These are phyloP conservation scores for Tricholoma bakamatsutake DNA, from an alignment of 768 basidiomycete genomes.

Conservation along the genomic window DNA sequence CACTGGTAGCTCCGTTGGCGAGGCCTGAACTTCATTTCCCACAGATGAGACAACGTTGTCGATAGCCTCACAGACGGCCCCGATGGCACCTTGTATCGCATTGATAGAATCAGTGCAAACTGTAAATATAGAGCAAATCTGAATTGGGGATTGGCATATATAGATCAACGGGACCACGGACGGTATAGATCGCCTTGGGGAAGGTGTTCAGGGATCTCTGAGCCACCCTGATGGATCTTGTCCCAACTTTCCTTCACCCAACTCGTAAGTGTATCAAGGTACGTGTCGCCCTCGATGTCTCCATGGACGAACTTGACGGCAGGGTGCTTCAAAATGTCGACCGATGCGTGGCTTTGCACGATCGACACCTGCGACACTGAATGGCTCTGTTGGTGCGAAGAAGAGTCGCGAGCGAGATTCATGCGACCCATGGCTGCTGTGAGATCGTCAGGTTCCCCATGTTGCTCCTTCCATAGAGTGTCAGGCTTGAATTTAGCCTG, in stretches of 20 bases:
- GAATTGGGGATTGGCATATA: background rate
- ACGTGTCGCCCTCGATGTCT: conserved; percentile 59
- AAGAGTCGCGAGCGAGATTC: conserved; percentile 24
- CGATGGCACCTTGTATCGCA: conserved; percentile 78
- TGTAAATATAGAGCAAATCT: conserved; percentile 18
- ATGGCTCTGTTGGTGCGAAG: background rate
- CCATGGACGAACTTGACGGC: conserved; percentile 75
- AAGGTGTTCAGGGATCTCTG: conserved; percentile 70
- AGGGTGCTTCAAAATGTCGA: conserved; percentile 50
- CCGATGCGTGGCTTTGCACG: conserved; percentile 45
- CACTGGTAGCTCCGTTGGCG: conserved; percentile 10
- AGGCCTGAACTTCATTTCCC: background rate
- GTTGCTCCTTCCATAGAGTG: background rate
- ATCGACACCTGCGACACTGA: conserved; percentile 32
- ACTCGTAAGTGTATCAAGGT: conserved; percentile 54
- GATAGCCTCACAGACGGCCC: conserved; percentile 84
- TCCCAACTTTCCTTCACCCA: conserved; percentile 58
- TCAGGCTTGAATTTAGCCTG: background rate
- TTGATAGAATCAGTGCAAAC: conserved; percentile 75
- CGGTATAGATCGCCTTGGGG: conserved; percentile 82
- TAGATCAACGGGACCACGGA: conserved; percentile 19
- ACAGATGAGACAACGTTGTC: conserved; percentile 48
- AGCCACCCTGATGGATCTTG: conserved; percentile 54
- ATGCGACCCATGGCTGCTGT: conserved; percentile 41
- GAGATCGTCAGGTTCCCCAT: conserved; percentile 33